Conservation (phyloP, 2,329 filamentous ascomycete species). For the Davidsoniella neocaledoniae region DNA sequence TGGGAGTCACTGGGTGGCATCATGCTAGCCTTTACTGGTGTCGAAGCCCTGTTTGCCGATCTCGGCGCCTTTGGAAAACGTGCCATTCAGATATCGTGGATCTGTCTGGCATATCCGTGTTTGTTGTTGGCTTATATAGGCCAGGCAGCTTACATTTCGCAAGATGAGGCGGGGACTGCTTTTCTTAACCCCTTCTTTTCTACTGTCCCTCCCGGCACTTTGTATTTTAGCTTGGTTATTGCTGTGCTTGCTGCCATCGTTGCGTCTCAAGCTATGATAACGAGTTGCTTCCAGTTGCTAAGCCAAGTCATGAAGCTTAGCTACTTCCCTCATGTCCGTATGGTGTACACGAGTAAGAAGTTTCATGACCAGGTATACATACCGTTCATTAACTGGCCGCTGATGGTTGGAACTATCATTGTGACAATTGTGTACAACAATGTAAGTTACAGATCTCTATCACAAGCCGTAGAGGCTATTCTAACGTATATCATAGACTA, state of each 20-base stretch:
- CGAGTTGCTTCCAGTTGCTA: constrained; percentile 53
- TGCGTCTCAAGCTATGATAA: constrained; percentile 65
- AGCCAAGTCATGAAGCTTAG: constrained; percentile 52
- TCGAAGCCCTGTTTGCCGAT: constrained; percentile 67
- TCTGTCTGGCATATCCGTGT: constrained; percentile 51
- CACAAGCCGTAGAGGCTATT: neutral
- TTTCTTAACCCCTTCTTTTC: constrained; percentile 45
- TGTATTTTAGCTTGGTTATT: constrained; percentile 52
- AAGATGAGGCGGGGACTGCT: constrained; percentile 30
- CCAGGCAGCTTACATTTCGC: constrained; percentile 55
- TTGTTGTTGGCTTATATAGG: constrained; percentile 49
- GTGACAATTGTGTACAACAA: constrained; percentile 61
- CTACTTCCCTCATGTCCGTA: constrained; percentile 62
- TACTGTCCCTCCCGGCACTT: constrained; percentile 46
- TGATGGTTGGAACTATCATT: constrained; percentile 60
- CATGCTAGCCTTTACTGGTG: constrained; percentile 57
- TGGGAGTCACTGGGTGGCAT: constrained; percentile 56
- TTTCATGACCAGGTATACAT: constrained; percentile 67
- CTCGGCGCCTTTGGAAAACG: constrained; percentile 55
- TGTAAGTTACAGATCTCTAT: constrained; percentile 20
- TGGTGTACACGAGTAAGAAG: constrained; percentile 50
- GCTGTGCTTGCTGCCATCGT: constrained; percentile 57
- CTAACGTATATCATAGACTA: constrained; percentile 27
- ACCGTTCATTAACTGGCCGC: constrained; percentile 57
- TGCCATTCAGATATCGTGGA: constrained; percentile 59